Evolutionary conservation across 179 eudicot genomes (phyloP), one percentile per base, ranked within the genome.

Genomic region (Spinacia oleracea): DNA sequence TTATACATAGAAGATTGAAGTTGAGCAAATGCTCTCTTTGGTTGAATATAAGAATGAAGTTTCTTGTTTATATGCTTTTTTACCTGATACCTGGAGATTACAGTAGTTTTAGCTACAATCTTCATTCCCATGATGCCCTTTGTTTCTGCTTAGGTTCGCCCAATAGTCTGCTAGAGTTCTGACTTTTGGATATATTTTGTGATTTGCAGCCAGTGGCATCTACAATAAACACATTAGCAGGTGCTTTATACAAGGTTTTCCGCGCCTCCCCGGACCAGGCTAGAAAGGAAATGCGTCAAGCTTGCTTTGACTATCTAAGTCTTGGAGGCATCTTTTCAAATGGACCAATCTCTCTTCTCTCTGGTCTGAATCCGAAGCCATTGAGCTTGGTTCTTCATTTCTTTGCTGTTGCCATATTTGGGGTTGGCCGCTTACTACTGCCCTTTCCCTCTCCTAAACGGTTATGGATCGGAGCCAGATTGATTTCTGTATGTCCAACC

Each of bases 231-330:
- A 83, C 89, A 43, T 72, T 86, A 53, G 89, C 89, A 20, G 89
- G 89, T 68, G 89, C 89, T 34, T 51, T 86, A 29, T 86, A 86
- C 64, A 86, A 81, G 81, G 89, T 86, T 9, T 86, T 86, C 64
- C 80, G 81, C 69, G 89, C 89, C 73, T 86, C 89, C 35, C 85
- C 89, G 23, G 89, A 86, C 67, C 81, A 83, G 32, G 89, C 89
- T 35, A 77, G 80, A 55, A 81, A 83, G 72, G 89, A 86, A 82
- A 83, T 86, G 89, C 83, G 89, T 9, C 80, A 86, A 72, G 89
- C 89, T 27, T 86, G 89, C 83, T 86, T 86, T 55, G 89, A 86
- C 68, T 86, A 86, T 62, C 64, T 86, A 68, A 86, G 89, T 71
- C 89, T 86, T 77, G 89, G 89, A 23, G 86, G 89, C 40, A n/a